Evolutionary conservation across 345 rosid species (phyloP).

Genomic region (Moricandia moricandioides): DNA sequence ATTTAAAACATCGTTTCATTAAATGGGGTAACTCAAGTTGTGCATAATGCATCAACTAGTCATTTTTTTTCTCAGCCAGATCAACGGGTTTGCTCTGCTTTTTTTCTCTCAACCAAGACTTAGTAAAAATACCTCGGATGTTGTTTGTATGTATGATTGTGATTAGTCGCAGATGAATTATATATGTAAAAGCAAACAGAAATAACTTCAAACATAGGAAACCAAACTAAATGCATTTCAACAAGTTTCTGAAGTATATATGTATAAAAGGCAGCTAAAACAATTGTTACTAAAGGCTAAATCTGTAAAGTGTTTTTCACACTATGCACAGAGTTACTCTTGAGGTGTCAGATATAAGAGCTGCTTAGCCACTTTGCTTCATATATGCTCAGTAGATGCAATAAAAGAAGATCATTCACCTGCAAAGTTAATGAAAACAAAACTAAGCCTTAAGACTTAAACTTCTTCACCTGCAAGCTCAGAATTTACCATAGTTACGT

Average conservation of each 20-base stretch:
- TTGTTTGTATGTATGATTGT: not conserved
- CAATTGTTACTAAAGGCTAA: too few relatives aligned
- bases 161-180: not conserved
- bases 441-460: not conserved
- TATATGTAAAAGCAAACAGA: not conserved
- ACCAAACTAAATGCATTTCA: too few relatives aligned
- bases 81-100: too few relatives aligned
- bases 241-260: too few relatives aligned
- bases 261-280: too few relatives aligned
- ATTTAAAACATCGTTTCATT: too few relatives aligned
- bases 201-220: too few relatives aligned
- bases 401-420: not conserved
- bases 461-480: not conserved
- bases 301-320: not conserved
- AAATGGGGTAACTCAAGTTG: too few relatives aligned
- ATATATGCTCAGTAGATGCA: not conserved
- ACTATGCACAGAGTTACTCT: not conserved
- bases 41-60: too few relatives aligned
- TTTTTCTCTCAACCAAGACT: too few relatives aligned
- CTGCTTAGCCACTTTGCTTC: not conserved
- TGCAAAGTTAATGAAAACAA: not conserved
- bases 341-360: not conserved
- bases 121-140: too few relatives aligned
- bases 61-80: too few relatives aligned
- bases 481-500: not conserved